Percentiles rank a stretch among this genome's conserved stretches.
phyloP scores from a whole-genome alignment of 108 stramenopile genomes.

The Nannochloropsis gaditana region DNA sequence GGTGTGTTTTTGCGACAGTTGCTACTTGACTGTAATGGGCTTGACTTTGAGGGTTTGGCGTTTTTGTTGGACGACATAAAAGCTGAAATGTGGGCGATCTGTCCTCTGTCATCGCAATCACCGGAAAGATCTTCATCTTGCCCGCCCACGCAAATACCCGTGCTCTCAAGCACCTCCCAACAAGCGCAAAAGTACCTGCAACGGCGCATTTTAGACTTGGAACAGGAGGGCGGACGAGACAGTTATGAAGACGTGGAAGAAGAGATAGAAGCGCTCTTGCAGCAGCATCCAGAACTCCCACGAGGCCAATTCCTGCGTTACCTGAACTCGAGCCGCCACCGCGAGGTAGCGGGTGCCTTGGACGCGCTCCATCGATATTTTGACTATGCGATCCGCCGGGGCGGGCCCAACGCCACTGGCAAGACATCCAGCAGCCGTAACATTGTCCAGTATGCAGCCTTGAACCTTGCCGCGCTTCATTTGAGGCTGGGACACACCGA shows the following conservation, averaged over 20 bases:
- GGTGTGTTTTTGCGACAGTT: conserved; percentile 17
- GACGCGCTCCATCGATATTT: conserved; percentile 80
- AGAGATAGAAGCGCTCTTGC: conserved; percentile 24
- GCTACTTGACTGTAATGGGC: conserved; percentile 13
- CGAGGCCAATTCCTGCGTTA: conserved; percentile 70
- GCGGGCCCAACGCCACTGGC: conserved; percentile 33
- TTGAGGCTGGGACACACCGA: conserved; percentile 62
- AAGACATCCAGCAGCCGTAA: conserved; percentile 11
- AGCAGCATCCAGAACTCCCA: conserved; percentile 64
- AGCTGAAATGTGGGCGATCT: not conserved
- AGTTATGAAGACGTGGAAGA: conserved; percentile 17
- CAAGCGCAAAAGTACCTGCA: conserved; percentile 12
- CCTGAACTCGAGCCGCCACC: conserved; percentile 62
- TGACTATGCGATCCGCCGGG: conserved; percentile 70
- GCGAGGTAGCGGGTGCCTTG: conserved; percentile 65
- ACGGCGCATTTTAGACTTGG: not conserved
- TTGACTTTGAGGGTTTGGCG: not conserved
- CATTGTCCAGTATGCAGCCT: conserved; percentile 70
- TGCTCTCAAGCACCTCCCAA: not conserved
- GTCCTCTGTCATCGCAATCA: no score
- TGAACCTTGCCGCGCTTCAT: conserved; percentile 67
- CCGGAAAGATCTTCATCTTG: not conserved
- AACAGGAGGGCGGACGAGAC: not conserved
- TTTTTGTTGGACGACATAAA: not conserved
- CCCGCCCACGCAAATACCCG: not conserved